These are phyloP conservation scores for Fraxinus dipetala DNA, from an alignment of 305 asterid genomes.

Conservation along the genomic window DNA sequence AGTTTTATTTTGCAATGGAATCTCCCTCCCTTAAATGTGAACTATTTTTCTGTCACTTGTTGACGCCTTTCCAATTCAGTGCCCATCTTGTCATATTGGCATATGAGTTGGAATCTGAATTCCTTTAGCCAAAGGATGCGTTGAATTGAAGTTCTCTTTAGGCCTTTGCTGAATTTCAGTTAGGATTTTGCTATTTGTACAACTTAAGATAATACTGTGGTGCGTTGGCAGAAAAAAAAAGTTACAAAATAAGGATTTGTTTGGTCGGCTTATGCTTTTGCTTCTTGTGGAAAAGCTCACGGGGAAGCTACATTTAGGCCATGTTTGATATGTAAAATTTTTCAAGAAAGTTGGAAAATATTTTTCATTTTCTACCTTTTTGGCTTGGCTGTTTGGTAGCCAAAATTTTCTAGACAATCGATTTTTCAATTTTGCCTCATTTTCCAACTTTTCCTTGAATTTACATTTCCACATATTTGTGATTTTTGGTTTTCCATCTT, in stretches of 20 bases:
- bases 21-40: neutral
- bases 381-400: too few species aligned
- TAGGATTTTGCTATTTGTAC: neutral
- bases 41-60: neutral
- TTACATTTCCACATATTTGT: too few species aligned
- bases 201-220: neutral
- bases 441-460: too few species aligned
- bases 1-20: neutral
- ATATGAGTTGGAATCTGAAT: neutral
- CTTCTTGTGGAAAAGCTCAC: neutral
- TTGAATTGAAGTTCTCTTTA: neutral
- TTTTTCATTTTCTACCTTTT: too few species aligned
- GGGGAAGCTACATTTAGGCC: neutral
- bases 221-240: neutral
- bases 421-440: too few species aligned
- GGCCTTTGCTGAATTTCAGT: neutral
- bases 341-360: too few species aligned
- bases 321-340: too few species aligned
- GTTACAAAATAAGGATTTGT: neutral
- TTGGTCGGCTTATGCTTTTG: neutral
- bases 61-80: neutral
- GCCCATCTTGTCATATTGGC: neutral
- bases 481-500: too few species aligned
- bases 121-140: neutral
- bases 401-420: too few species aligned